A percentile compares a stretch with the other conserved stretches of the same genome.
Evolutionary conservation across 2,329 filamentous ascomycete genomes (phyloP).

Genomic region (Botrytis byssoidea): DNA sequence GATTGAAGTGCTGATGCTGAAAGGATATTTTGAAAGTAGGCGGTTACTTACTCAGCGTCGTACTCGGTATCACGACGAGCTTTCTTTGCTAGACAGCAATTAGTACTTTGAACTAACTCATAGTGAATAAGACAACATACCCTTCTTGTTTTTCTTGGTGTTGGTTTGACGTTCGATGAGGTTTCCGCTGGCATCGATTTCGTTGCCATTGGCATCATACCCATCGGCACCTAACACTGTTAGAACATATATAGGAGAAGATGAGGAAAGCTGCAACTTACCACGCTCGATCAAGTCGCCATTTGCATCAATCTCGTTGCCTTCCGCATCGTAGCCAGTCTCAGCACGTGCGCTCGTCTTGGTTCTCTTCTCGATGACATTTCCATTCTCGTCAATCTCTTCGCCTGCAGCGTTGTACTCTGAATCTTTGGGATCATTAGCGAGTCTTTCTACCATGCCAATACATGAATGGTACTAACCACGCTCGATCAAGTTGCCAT

Average conservation of each 20-base stretch:
- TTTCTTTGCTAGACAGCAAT: not conserved
- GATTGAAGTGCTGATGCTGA: not conserved
- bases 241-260: not conserved
- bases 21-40: not conserved
- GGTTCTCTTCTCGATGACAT: not conserved
- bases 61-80: not conserved
- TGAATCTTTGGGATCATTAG: not conserved
- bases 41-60: not conserved
- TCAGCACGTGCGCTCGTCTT: not conserved
- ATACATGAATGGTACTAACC: not conserved
- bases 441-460: not conserved
- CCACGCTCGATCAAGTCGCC: conserved; percentile 7
- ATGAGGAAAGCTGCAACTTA: not conserved
- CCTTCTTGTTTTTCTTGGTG: not conserved
- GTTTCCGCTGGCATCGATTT: not conserved
- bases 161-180: not conserved
- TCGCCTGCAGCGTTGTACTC: conserved; percentile 6
- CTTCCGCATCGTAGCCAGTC: conserved; percentile 24
- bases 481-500: conserved; percentile 9
- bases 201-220: not conserved
- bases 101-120: not conserved
- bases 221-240: not conserved
- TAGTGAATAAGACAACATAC: not conserved
- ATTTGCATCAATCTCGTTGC: conserved; percentile 24
- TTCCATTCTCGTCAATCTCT: not conserved